Evolutionary conservation across 306 rosid species (phyloP), one percentile per base, ranked within the genome.

Genomic region (Casuarina glauca): DNA sequence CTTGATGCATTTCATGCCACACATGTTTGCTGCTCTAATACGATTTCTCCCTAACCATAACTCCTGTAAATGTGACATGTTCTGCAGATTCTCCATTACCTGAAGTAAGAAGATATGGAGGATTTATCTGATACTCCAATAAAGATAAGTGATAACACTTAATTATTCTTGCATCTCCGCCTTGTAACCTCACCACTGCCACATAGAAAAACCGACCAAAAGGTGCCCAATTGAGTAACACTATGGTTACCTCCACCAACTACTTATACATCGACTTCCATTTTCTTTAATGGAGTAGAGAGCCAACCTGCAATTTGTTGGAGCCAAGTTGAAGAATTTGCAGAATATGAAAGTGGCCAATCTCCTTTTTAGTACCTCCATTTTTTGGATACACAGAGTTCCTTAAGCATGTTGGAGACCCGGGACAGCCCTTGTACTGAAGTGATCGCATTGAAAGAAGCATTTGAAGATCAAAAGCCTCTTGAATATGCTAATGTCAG

Each of bases 41-140:
- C 99, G 89, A 78, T 96, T 96, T 41, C 94, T 92, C 15, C 99
- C 99, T 69, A 91, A 89, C 98, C 99, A 96, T 15, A 96, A 84
- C 94, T 96, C 98, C 80, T 82, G 89, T 77, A 96, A 86, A 50
- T 85, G 85, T 36, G 78, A 79, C 58, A 91, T 86, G 69, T 58
- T 91, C 76, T 90, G 80, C 76, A 96, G 70, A 85, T 88, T 93
- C 86, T 93, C 97, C 91, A 93, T 93, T 73, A 91, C 98, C 99
- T 96, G 84, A 73, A 81, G 62, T 49, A 19, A 36, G 60, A 72
- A 74, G 5, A 5, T 61, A 78, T 44, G 49, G 66, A 80, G 53
- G 38, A 55, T 38, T 67, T 8, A 76, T 3, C 26, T 55, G 69
- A 63, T n/a, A 2, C 45, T 76, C 53, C 77, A 32, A 48, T 9